A percentile compares a stretch with the other conserved stretches of the same genome.
Conservation (phyloP, 805 yeast species). For the Wickerhamiella nectarea region DNA sequence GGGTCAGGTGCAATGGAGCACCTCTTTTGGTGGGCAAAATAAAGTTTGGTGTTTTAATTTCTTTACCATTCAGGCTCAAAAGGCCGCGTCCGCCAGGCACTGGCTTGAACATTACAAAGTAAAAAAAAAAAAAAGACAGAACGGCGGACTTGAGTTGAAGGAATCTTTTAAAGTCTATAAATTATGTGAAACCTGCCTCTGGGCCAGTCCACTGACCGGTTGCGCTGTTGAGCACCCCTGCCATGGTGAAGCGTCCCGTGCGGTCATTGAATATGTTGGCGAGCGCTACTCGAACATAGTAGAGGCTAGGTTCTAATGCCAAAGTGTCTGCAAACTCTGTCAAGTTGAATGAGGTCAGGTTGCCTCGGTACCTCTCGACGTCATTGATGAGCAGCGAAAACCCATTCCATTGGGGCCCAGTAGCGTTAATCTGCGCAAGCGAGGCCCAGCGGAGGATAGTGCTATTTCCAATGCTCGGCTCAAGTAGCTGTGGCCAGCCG, state of each 20-base stretch:
- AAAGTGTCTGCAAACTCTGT: constrained; percentile 13
- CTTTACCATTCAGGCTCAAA: constrained; percentile 13
- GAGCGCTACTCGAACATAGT: constrained; percentile 3
- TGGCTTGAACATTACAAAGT: constrained; percentile 14
- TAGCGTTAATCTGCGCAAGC: constrained; percentile 6
- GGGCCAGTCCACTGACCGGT: constrained; percentile 6
- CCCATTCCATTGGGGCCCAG: constrained; percentile 27
- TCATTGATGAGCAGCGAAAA: constrained; percentile 65
- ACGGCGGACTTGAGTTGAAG: neutral
- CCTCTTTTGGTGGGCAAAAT: constrained; percentile 30
- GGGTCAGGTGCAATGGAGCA: constrained; percentile 31
- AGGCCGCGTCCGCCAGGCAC: constrained; percentile 21
- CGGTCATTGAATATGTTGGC: neutral
- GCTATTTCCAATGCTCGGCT: constrained; percentile 11
- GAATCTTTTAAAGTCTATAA: neutral
- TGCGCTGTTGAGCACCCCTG: constrained; percentile 2
- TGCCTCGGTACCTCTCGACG: constrained; percentile 58
- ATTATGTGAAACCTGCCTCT: constrained; percentile 1
- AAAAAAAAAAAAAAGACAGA: neutral
- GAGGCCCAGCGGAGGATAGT: constrained; percentile 22
- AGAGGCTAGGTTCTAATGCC: neutral
- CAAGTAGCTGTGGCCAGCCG: constrained; percentile 13
- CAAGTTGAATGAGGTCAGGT: constrained; percentile 29
- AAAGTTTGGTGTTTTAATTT: constrained; percentile 24
- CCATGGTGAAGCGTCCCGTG: constrained; percentile 7